A percentile compares a stretch with the other conserved stretches of the same genome.
Conservation (phyloP, 805 yeast genomes). For the Lachancea thermotolerans region DNA sequence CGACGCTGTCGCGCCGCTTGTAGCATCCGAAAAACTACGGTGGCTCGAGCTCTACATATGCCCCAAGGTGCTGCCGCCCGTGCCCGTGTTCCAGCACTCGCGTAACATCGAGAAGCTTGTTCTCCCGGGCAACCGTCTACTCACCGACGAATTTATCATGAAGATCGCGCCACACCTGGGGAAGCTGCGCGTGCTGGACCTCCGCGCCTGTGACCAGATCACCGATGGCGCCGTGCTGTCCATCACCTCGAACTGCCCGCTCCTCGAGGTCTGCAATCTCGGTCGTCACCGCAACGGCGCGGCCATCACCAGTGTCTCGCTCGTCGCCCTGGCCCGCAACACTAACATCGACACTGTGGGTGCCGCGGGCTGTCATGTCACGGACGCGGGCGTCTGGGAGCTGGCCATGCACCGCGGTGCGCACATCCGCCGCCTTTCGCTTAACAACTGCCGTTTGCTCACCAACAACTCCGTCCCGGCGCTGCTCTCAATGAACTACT, state of each 20-base stretch:
- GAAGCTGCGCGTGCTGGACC: slow-evolving; percentile 56
- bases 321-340: slow-evolving; percentile 49
- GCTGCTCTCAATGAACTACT: slow-evolving; percentile 36
- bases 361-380: slow-evolving; percentile 77
- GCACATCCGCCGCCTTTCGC: slow-evolving; percentile 55
- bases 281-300: slow-evolving; percentile 72
- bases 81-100: slow-evolving; percentile 38
- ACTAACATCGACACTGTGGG: slow-evolving; percentile 68
- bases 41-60: slow-evolving; percentile 83
- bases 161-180: slow-evolving; percentile 50
- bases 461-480: slow-evolving; percentile 55
- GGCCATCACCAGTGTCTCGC: slow-evolving; percentile 61
- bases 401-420: slow-evolving; percentile 49
- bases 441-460: slow-evolving; percentile 62
- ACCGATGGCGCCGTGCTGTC: slow-evolving; percentile 69
- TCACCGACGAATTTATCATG: slow-evolving; percentile 54
- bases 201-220: slow-evolving; percentile 76
- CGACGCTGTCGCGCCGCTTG: slow-evolving; percentile 37
- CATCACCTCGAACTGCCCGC: slow-evolving; percentile 54
- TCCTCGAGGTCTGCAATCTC: slow-evolving; percentile 56
- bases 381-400: slow-evolving; percentile 78
- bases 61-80: slow-evolving; percentile 58
- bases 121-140: slow-evolving; percentile 62
- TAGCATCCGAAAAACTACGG: slow-evolving; percentile 44
- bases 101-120: slow-evolving; percentile 36